Evolutionary conservation across 345 rosid species (phyloP), one percentile per base, ranked within the genome.

Genomic region (Citrus sp.): DNA sequence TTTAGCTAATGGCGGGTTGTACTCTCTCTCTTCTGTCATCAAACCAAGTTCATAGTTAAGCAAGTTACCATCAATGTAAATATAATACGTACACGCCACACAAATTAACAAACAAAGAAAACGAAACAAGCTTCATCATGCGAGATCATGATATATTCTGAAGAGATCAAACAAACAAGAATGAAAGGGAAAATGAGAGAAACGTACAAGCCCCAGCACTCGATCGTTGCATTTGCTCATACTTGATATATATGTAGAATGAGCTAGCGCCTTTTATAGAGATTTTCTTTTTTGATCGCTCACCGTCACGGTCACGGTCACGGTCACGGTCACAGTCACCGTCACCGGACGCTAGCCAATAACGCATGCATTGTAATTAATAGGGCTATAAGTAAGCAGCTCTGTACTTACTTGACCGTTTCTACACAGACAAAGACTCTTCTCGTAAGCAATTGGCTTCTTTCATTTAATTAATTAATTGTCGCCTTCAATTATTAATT

Each of bases 11-110:
- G 88, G 63, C 70, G 87, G 97, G 72, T 82, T 92, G 98, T 92
- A 93, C 97, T 88, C 95, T 82, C 97, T 94, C 95, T 94, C 98
- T 94, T 94, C 98, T 94, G 98, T 94, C 98, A 94, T 81, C 97
- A 84, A 9, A 38, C 21, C 21, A 5, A 42, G 28, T 10, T 13
- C 1, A 12, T 16, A 16, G 3, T 4, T 4, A 18, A 51, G 56
- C 56, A 42, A 3, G 49, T 3, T 12, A 3, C 14, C 49, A 46
- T 3, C 51, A 46, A 46, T 3, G 51, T 46, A 46, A 46, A 3
- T 46, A 13, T 13, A 46, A 13, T 46, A 3, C 10, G 51, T 0
- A 46, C 51, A 3, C 1, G 16, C 22, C 0, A 6, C 58, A 54
- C 58, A 18, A 5, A 18, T 54, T 18, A 54, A 54, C 21, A 24